A percentile compares a stretch with the other conserved stretches of the same genome.
phyloP scores from a whole-genome alignment of 148 eudicot genomes.

The Agrostemma githago region DNA sequence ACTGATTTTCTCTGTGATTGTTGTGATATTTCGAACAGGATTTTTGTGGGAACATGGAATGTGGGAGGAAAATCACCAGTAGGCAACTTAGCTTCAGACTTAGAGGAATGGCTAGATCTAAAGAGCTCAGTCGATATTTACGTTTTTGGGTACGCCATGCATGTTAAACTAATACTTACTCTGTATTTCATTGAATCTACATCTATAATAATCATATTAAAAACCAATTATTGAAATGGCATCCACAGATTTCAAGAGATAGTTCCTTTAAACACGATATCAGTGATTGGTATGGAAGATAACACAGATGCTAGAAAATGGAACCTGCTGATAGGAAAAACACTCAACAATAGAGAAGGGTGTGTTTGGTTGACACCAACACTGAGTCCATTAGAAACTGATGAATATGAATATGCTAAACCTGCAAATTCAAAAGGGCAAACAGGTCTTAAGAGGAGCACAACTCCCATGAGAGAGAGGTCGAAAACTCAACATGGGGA shows the following conservation, averaged over 20 bases:
- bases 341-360: constrained; percentile 66
- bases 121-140: constrained; percentile 49
- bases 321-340: constrained; percentile 66
- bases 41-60: constrained; percentile 67
- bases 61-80: constrained; percentile 61
- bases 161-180: background rate
- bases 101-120: constrained; percentile 56
- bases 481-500: constrained; percentile 27
- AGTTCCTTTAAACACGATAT: constrained; percentile 63
- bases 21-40: constrained; percentile 26
- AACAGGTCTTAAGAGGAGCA: constrained; percentile 20
- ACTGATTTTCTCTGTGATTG: background rate
- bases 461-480: constrained; percentile 32
- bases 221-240: background rate
- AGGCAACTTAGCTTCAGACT: constrained; percentile 36
- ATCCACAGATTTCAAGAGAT: constrained; percentile 63
- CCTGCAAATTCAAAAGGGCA: constrained; percentile 34
- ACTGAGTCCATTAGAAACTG: constrained; percentile 34
- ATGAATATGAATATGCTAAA: constrained; percentile 43
- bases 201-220: too few species aligned
- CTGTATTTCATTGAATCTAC: too few species aligned
- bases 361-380: constrained; percentile 70
- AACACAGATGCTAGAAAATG: constrained; percentile 70
- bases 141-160: constrained; percentile 48
- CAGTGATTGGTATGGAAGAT: constrained; percentile 57